Conservation (phyloP, 2,329 filamentous ascomycete genomes). For the Escovopsis sp. region DNA sequence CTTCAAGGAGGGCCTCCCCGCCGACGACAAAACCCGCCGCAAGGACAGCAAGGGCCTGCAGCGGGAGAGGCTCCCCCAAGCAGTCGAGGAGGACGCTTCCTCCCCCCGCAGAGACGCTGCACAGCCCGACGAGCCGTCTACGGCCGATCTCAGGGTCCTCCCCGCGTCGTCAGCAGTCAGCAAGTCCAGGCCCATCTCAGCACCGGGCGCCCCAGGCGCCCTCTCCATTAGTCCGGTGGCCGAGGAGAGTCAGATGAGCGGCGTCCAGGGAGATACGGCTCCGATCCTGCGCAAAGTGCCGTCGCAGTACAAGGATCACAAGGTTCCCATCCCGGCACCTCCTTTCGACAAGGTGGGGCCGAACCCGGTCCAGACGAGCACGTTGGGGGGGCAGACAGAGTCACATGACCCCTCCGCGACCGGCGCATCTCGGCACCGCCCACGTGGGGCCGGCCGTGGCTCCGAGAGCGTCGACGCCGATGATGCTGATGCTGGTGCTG, state of each 20-base stretch:
- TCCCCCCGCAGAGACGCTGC: not conserved
- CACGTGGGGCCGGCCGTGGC: too few relatives aligned
- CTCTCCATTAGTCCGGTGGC: too few relatives aligned
- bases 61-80: slow-evolving; percentile 27
- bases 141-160: not conserved
- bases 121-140: not conserved
- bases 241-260: not conserved
- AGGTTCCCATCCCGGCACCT: slow-evolving; percentile 8
- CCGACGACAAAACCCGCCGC: slow-evolving; percentile 39
- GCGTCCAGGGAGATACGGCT: slow-evolving; percentile 1
- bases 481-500: slow-evolving; percentile 39
- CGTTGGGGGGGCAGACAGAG: slow-evolving; percentile 18
- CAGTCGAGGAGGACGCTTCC: slow-evolving; percentile 17
- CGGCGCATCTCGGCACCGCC: slow-evolving; percentile 17
- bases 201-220: not conserved
- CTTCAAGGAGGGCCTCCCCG: slow-evolving; percentile 50
- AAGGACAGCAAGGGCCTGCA: slow-evolving; percentile 27
- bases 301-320: slow-evolving; percentile 9
- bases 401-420: slow-evolving; percentile 25
- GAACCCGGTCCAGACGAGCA: slow-evolving; percentile 12
- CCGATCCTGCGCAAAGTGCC: slow-evolving; percentile 8
- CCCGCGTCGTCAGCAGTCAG: not conserved
- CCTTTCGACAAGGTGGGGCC: slow-evolving; percentile 12
- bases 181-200: slow-evolving; percentile 2
- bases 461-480: slow-evolving; percentile 16